Evolutionary conservation across 2,329 filamentous ascomycete species (phyloP), one percentile per base, ranked within the genome.

Genomic region (Beauveria varroae): DNA sequence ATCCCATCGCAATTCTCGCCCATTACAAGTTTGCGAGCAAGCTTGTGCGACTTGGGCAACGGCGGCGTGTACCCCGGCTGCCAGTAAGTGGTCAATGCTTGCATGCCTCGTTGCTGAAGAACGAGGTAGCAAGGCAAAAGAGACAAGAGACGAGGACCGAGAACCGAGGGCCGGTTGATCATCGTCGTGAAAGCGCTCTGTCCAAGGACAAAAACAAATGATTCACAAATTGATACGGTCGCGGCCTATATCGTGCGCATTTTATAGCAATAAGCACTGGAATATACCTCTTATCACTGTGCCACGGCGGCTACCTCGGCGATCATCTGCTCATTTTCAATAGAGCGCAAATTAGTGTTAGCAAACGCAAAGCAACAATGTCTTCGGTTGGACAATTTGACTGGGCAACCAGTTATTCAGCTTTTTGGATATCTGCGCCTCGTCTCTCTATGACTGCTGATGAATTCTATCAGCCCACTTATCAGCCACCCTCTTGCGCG

Each of bases 401-500:
- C 16, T 12, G 37, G 26, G 41, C 54, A 14, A n/a, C 22, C 44
- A 9, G 2, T 6, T 55, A 46, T 44, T 55, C 51, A 8, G 22
- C 37, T 28, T 14, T 12, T 14, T 7, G 18, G 16, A 20, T 22
- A 30, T 20, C 56, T 58, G 56, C 56, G 56, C 56, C 56, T 51
- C 56, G 18, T 28, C 22, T 28, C 30, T 37, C 16, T 37, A 46
- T 34, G 14, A 7, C 16, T 14, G 51, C n/a, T 51, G 55, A 44
- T 14, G 4, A 26, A 28, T 1, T 22, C 22, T 30, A 30, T 30
- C 46, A 51, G 56, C 47, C 56, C 56, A 58, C 56, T 58, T 43
- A 58, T 51, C 49, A 58, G 56, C 56, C 56, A 51, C 56, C 26
- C 22, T 43, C 47, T 44, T 58, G 56, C 56, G 56, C 12, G 56